These are phyloP conservation scores for Daldinia sp. DNA, from an alignment of 2,329 filamentous ascomycete genomes.

Conservation along the genomic window DNA sequence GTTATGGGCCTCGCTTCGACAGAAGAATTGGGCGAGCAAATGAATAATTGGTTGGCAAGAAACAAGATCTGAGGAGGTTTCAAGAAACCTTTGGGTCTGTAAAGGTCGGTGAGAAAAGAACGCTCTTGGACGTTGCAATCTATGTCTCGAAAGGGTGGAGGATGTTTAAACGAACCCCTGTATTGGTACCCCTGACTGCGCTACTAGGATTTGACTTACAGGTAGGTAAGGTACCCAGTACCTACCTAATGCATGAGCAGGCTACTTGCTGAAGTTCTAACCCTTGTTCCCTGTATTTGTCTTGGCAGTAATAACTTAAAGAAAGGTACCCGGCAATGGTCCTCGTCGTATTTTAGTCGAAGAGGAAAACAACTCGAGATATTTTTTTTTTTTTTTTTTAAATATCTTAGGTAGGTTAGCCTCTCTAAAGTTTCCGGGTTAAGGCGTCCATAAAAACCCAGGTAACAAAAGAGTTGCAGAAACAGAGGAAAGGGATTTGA, in stretches of 20 bases:
- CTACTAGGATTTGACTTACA: constrained; percentile 1
- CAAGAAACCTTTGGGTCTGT: constrained; percentile 35
- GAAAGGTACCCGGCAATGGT: constrained; percentile 7
- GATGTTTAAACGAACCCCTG: constrained; percentile 43
- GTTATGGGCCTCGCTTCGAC: constrained; percentile 27
- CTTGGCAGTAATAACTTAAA: constrained; percentile 40
- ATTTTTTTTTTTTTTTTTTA: no score
- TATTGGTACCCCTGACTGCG: constrained; percentile 34
- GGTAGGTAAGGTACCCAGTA: constrained; percentile 5
- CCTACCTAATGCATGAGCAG: constrained; percentile 41
- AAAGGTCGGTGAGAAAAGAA: constrained; percentile 45
- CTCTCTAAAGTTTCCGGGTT: not conserved
- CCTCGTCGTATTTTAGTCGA: constrained; percentile 1
- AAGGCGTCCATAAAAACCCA: constrained; percentile 14
- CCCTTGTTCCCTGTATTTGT: constrained; percentile 31
- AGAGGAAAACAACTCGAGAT: not conserved
- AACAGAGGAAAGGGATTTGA: not conserved
- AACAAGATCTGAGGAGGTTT: constrained; percentile 43
- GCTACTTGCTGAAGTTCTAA: constrained; percentile 19
- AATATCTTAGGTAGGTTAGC: not conserved
- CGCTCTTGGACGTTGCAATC: constrained; percentile 50
- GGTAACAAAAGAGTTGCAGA: not conserved
- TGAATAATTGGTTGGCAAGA: constrained; percentile 39
- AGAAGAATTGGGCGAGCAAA: constrained; percentile 18
- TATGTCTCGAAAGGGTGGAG: constrained; percentile 51